phyloP scores from a whole-genome alignment of 805 yeast species.

The Yarrowia keelungensis region DNA sequence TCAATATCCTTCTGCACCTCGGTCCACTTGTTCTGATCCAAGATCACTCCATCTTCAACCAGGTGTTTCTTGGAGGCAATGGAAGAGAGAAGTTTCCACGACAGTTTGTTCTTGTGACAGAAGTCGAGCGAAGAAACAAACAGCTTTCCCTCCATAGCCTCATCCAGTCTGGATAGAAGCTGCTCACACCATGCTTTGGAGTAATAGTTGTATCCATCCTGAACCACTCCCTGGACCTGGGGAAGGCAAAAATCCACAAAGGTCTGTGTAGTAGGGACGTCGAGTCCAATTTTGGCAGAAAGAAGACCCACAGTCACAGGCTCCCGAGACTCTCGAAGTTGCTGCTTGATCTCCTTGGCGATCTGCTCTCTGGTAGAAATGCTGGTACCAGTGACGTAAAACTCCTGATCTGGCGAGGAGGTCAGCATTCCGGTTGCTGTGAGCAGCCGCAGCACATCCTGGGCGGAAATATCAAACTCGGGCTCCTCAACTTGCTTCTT shows the following conservation, averaged over 20 bases:
- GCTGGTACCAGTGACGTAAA: slow-evolving; percentile 21
- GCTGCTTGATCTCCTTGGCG: slow-evolving; percentile 25
- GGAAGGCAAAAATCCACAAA: slow-evolving; percentile 27
- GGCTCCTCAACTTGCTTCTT: slow-evolving; percentile 15
- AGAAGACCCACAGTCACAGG: slow-evolving; percentile 31
- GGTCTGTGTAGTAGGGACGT: slow-evolving; percentile 18
- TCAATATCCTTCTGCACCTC: background rate
- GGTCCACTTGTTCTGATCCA: slow-evolving; percentile 7
- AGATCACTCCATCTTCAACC: slow-evolving; percentile 28
- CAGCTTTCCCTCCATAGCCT: background rate
- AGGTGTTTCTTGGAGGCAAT: slow-evolving; percentile 11
- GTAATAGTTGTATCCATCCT: slow-evolving; percentile 28
- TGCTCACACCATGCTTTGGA: slow-evolving; percentile 32
- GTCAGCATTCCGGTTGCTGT: slow-evolving; percentile 18
- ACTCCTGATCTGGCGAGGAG: slow-evolving; percentile 28
- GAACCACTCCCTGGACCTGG: slow-evolving; percentile 14
- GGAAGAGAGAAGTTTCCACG: slow-evolving; percentile 21
- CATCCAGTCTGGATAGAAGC: background rate
- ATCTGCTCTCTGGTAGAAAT: slow-evolving; percentile 31
- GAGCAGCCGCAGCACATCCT: slow-evolving; percentile 30
- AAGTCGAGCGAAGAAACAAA: slow-evolving; percentile 23
- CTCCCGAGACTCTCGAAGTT: slow-evolving; percentile 21
- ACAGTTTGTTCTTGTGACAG: slow-evolving; percentile 26
- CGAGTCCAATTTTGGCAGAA: slow-evolving; percentile 14
- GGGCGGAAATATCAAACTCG: slow-evolving; percentile 11